phyloP scores from a whole-genome alignment of 2,329 filamentous ascomycete species.

The Colletotrichum magnum region DNA sequence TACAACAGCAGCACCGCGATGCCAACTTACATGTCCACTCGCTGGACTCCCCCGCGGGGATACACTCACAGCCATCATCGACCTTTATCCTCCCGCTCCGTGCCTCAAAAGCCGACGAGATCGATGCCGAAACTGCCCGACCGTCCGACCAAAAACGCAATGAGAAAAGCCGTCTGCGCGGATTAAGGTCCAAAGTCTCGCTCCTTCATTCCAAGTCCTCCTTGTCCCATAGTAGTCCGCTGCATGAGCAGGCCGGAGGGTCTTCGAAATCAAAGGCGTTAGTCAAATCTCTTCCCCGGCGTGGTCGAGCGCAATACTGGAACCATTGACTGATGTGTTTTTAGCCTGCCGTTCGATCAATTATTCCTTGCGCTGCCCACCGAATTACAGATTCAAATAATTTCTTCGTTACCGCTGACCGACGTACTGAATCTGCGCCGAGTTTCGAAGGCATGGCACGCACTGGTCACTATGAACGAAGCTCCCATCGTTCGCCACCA shows the following conservation, averaged over 20 bases:
- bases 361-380: slow-evolving; percentile 72
- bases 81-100: slow-evolving; percentile 67
- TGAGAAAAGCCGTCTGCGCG: slow-evolving; percentile 58
- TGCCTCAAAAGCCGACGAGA: slow-evolving; percentile 53
- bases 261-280: slow-evolving; percentile 28
- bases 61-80: slow-evolving; percentile 48
- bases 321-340: slow-evolving; percentile 41
- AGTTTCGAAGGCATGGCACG: slow-evolving; percentile 72
- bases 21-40: slow-evolving; percentile 39
- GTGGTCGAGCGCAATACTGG: neutral
- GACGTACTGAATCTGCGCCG: slow-evolving; percentile 72
- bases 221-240: neutral
- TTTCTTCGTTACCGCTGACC: slow-evolving; percentile 71
- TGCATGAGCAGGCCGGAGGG: slow-evolving; percentile 5
- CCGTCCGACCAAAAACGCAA: slow-evolving; percentile 52
- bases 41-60: slow-evolving; percentile 39
- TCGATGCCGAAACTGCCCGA: slow-evolving; percentile 46
- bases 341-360: slow-evolving; percentile 65
- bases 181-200: slow-evolving; percentile 56
- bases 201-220: slow-evolving; percentile 47
- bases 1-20: slow-evolving; percentile 19
- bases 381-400: slow-evolving; percentile 75
- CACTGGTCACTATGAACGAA: slow-evolving; percentile 72
- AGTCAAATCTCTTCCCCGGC: neutral
- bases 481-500: slow-evolving; percentile 73